These are phyloP conservation scores for Sambucus nigra DNA, from an alignment of 129 eudicot species.

Conservation along the genomic window DNA sequence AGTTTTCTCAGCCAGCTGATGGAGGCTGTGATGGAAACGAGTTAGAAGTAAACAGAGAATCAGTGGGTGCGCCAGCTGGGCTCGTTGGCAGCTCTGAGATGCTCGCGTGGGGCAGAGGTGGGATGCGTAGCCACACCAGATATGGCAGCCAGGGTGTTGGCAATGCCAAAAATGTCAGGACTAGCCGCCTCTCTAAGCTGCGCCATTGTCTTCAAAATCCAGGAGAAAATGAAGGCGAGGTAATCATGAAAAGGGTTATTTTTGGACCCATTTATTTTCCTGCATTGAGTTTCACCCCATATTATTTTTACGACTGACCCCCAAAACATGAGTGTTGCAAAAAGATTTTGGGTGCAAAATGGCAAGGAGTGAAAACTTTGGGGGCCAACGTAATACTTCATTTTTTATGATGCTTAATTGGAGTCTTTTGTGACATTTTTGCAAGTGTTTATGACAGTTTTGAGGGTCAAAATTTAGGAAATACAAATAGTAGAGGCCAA, in stretches of 20 bases:
- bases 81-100: constrained; percentile 48
- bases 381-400: neutral
- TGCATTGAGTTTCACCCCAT: too few relatives aligned
- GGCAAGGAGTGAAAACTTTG: too few relatives aligned
- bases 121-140: constrained; percentile 61
- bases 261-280: too few relatives aligned
- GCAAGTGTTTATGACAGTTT: too few relatives aligned
- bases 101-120: constrained; percentile 80
- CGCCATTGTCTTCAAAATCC: constrained; percentile 45
- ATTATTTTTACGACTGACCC: too few relatives aligned
- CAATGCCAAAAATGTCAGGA: constrained; percentile 32
- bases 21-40: constrained; percentile 50
- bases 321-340: too few relatives aligned
- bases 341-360: too few relatives aligned
- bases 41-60: constrained; percentile 36
- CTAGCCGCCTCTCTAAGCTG: constrained; percentile 42
- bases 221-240: constrained; percentile 47
- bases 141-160: constrained; percentile 37
- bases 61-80: constrained; percentile 41
- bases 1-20: constrained; percentile 22
- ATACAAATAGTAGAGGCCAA: too few relatives aligned
- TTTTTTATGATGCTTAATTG: too few relatives aligned
- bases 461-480: too few relatives aligned
- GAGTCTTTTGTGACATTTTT: too few relatives aligned
- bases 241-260: constrained; percentile 12